phyloP scores from a whole-genome alignment of 768 basidiomycete species.

The Boletus speciosus region DNA sequence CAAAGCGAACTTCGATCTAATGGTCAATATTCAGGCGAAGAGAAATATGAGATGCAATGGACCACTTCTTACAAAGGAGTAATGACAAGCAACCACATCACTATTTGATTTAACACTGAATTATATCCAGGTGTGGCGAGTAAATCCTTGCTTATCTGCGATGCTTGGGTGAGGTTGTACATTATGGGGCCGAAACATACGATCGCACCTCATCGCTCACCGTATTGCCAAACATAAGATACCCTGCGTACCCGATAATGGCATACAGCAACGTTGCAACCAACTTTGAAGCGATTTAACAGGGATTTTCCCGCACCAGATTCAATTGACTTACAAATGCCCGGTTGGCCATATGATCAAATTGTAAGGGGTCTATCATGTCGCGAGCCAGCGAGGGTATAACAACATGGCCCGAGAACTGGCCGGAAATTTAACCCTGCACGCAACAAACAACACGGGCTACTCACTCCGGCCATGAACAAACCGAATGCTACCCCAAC shows the following conservation, averaged over 20 bases:
- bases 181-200: neutral
- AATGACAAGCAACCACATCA: slow-evolving; percentile 84
- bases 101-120: slow-evolving; percentile 61
- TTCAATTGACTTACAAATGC: slow-evolving; percentile 65
- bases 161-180: neutral
- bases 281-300: slow-evolving; percentile 35
- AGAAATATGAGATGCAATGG: neutral
- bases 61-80: slow-evolving; percentile 55
- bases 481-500: slow-evolving; percentile 83
- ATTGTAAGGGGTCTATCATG: slow-evolving; percentile 80
- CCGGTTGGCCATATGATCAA: slow-evolving; percentile 77
- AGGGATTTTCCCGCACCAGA: neutral
- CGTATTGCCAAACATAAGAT: slow-evolving; percentile 82
- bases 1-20: slow-evolving; percentile 84
- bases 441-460: neutral
- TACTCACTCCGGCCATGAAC: slow-evolving; percentile 83
- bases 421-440: neutral
- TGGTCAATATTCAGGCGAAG: slow-evolving; percentile 13
- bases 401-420: slow-evolving; percentile 91
- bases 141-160: slow-evolving; percentile 79
- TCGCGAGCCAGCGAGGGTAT: slow-evolving; percentile 88
- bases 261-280: slow-evolving; percentile 61
- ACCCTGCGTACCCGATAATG: slow-evolving; percentile 78
- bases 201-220: slow-evolving; percentile 75
- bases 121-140: slow-evolving; percentile 72